Evolutionary conservation across 2,329 filamentous ascomycete genomes (phyloP).

Genomic region (Sporothrix phasma): DNA sequence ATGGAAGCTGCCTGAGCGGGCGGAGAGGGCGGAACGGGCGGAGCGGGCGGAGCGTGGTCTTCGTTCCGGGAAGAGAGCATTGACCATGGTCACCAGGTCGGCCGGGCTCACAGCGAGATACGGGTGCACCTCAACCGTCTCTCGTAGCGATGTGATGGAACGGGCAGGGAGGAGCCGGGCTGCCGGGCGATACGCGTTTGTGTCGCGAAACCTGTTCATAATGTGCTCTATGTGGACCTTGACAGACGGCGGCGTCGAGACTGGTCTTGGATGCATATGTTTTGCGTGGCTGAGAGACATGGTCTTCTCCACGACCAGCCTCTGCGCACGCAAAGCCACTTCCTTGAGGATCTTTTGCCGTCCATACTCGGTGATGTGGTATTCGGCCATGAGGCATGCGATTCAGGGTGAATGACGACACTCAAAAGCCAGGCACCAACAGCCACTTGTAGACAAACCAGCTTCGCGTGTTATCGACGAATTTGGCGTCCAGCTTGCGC

Average conservation of each 20-base stretch:
- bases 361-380: slow-evolving; percentile 85
- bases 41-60: slow-evolving; percentile 54
- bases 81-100: slow-evolving; percentile 70
- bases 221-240: slow-evolving; percentile 64
- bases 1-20: slow-evolving; percentile 49
- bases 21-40: slow-evolving; percentile 51
- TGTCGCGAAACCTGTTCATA: slow-evolving; percentile 51
- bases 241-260: slow-evolving; percentile 53
- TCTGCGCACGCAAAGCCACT: slow-evolving; percentile 70
- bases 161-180: slow-evolving; percentile 59
- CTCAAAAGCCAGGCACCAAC: slow-evolving; percentile 74
- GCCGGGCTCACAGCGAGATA: slow-evolving; percentile 71
- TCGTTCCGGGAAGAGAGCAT: slow-evolving; percentile 71
- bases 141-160: slow-evolving; percentile 60
- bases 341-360: slow-evolving; percentile 72
- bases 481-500: slow-evolving; percentile 61
- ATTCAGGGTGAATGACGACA: slow-evolving; percentile 83
- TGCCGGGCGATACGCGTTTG: slow-evolving; percentile 37
- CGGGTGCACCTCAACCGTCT: slow-evolving; percentile 69
- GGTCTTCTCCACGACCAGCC: slow-evolving; percentile 67
- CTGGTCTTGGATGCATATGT: slow-evolving; percentile 32
- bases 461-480: slow-evolving; percentile 63
- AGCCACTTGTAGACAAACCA: slow-evolving; percentile 89
- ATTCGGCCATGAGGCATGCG: slow-evolving; percentile 68
- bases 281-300: slow-evolving; percentile 10